Conservation (phyloP, 2,329 filamentous ascomycete genomes). For the Alternaria viburni region DNA sequence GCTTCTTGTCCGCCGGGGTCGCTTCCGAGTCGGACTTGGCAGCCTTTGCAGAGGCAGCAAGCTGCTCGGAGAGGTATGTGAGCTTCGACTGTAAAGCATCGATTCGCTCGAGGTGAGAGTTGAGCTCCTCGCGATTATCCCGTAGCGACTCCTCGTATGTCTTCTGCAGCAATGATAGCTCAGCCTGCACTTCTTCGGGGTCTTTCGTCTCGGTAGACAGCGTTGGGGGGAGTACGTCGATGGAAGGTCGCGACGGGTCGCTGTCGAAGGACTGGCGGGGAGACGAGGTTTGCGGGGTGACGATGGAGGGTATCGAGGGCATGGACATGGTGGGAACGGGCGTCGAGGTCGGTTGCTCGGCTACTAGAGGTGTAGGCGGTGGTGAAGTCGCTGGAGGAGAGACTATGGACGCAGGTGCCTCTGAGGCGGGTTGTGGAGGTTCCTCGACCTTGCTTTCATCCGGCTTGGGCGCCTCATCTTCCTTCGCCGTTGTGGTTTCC, state of each 20-base stretch:
- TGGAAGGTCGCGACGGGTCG: slow-evolving; percentile 36
- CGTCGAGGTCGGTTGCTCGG: slow-evolving; percentile 47
- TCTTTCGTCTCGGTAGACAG: slow-evolving; percentile 43
- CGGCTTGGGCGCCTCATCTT: slow-evolving; percentile 19
- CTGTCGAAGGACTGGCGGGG: slow-evolving; percentile 46
- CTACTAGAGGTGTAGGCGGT: slow-evolving; percentile 24
- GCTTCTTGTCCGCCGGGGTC: slow-evolving; percentile 67
- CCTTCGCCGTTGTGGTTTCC: slow-evolving; percentile 14
- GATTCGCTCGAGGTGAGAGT: slow-evolving; percentile 84
- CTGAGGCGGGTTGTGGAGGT: slow-evolving; percentile 34
- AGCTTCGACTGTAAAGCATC: slow-evolving; percentile 92
- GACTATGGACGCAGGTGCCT: slow-evolving; percentile 20
- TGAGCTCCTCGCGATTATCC: slow-evolving; percentile 79
- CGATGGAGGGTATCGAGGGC: slow-evolving; percentile 40
- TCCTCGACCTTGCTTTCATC: slow-evolving; percentile 18
- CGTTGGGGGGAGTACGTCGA: slow-evolving; percentile 32
- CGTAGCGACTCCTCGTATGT: slow-evolving; percentile 59
- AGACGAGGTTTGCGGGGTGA: slow-evolving; percentile 34
- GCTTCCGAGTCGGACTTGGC: slow-evolving; percentile 56
- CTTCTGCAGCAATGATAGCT: slow-evolving; percentile 57
- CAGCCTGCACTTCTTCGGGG: slow-evolving; percentile 48
- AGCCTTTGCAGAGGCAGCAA: slow-evolving; percentile 75
- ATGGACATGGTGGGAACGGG: slow-evolving; percentile 39
- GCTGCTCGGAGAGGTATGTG: slow-evolving; percentile 82
- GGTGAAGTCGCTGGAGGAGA: slow-evolving; percentile 18